Conservation (phyloP, 2,329 filamentous ascomycete genomes). For the Alternaria conjuncta region DNA sequence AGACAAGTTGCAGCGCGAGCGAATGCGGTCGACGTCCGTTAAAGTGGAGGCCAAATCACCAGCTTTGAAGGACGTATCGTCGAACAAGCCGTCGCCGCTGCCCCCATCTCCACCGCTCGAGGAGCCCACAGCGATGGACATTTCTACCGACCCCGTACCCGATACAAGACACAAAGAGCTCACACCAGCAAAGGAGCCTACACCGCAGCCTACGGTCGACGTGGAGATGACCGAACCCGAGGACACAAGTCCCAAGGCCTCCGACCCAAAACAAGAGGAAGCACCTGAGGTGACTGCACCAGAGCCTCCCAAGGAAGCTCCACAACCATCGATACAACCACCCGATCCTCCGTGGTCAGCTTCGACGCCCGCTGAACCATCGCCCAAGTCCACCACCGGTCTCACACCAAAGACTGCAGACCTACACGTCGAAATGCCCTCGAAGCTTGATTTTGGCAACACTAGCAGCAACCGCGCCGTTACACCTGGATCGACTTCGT, state of each 20-base stretch:
- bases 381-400: conserved; percentile 16
- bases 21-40: conserved; percentile 44
- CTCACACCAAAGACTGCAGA: conserved; percentile 25
- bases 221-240: conserved; percentile 29
- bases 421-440: conserved; percentile 39
- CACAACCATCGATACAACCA: conserved; percentile 42
- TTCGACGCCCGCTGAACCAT: conserved; percentile 19
- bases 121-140: conserved; percentile 36
- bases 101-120: conserved; percentile 33
- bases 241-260: conserved; percentile 15
- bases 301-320: conserved; percentile 26
- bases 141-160: conserved; percentile 26
- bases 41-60: conserved; percentile 44
- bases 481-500: conserved; percentile 35
- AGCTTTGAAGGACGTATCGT: conserved; percentile 40
- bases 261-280: conserved; percentile 35
- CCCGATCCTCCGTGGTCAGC: conserved; percentile 42
- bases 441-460: conserved; percentile 32
- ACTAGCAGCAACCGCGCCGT: conserved; percentile 22
- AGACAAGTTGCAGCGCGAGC: conserved; percentile 46
- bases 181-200: conserved; percentile 32
- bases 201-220: conserved; percentile 20
- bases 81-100: conserved; percentile 40
- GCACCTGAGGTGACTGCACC: conserved; percentile 36
- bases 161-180: conserved; percentile 27